A percentile compares a stretch with the other conserved stretches of the same genome.
Conservation (phyloP, 306 rosid genomes). For the Vigna reflexopilosa region DNA sequence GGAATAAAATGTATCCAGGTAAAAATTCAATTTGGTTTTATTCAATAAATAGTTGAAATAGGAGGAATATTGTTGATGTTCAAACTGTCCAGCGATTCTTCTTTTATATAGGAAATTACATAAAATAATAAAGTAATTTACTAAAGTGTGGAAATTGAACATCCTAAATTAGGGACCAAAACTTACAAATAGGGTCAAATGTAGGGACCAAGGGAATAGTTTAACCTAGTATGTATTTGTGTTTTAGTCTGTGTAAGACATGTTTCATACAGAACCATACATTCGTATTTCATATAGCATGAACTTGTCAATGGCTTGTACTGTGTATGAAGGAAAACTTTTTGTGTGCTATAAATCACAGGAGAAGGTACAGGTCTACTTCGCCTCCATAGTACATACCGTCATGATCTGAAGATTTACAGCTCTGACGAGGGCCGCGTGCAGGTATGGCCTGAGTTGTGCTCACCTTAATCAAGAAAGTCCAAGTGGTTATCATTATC, state of each 20-base stretch:
- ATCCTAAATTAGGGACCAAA: not conserved
- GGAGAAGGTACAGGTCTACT: slow-evolving; percentile 99
- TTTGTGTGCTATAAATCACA: slow-evolving; percentile 51
- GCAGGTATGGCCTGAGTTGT: slow-evolving; percentile 68
- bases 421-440: slow-evolving; percentile 99
- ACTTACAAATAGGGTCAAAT: not conserved
- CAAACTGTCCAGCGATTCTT: not conserved
- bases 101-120: not conserved
- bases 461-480: slow-evolving; percentile 22
- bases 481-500: slow-evolving; percentile 26
- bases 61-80: not conserved
- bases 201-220: not conserved
- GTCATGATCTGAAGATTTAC: slow-evolving; percentile 96
- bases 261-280: slow-evolving; percentile 20
- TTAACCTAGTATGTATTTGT: not conserved
- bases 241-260: not conserved
- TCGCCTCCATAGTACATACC: slow-evolving; percentile 97
- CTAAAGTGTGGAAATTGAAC: not conserved
- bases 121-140: not conserved
- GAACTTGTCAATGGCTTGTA: slow-evolving; percentile 36
- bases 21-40: slow-evolving; percentile 34
- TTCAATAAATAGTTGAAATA: slow-evolving; percentile 10
- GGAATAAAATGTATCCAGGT: slow-evolving; percentile 99
- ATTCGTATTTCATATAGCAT: slow-evolving; percentile 32
- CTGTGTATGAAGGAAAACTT: slow-evolving; percentile 34